Evolutionary conservation across 2,329 filamentous ascomycete species (phyloP).

Genomic region (Cercospora beticola): DNA sequence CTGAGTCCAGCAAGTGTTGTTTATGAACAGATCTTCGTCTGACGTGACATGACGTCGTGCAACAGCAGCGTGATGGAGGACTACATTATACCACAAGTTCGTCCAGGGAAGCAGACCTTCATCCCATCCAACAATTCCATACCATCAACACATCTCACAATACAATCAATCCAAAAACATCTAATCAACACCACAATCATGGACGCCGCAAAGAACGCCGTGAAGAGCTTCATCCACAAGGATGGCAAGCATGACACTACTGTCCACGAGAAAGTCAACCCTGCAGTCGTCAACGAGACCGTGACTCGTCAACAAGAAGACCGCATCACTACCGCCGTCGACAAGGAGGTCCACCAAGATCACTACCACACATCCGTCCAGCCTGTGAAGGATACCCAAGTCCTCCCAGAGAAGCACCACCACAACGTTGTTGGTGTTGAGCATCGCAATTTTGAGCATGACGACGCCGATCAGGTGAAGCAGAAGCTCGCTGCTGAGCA

Average conservation of each 20-base stretch:
- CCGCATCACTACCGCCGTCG: conserved; percentile 59
- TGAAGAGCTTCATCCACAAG: conserved; percentile 59
- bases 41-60: conserved; percentile 16
- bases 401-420: conserved; percentile 61
- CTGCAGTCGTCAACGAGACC: conserved; percentile 50
- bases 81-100: not conserved
- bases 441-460: conserved; percentile 62
- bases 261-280: conserved; percentile 64
- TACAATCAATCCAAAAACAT: not conserved
- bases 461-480: conserved; percentile 52
- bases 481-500: conserved; percentile 54
- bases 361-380: conserved; percentile 71
- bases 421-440: conserved; percentile 60
- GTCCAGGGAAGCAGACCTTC: not conserved
- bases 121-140: not conserved
- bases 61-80: not conserved
- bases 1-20: not conserved
- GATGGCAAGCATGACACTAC: conserved; percentile 68
- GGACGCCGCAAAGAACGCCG: conserved; percentile 65
- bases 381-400: conserved; percentile 58
- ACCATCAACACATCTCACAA: not conserved
- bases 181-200: conserved; percentile 44
- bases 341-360: conserved; percentile 69
- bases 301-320: conserved; percentile 56
- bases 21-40: not conserved